phyloP scores from a whole-genome alignment of 2,329 filamentous ascomycete genomes.

The Ophiocordyceps robertsii region DNA sequence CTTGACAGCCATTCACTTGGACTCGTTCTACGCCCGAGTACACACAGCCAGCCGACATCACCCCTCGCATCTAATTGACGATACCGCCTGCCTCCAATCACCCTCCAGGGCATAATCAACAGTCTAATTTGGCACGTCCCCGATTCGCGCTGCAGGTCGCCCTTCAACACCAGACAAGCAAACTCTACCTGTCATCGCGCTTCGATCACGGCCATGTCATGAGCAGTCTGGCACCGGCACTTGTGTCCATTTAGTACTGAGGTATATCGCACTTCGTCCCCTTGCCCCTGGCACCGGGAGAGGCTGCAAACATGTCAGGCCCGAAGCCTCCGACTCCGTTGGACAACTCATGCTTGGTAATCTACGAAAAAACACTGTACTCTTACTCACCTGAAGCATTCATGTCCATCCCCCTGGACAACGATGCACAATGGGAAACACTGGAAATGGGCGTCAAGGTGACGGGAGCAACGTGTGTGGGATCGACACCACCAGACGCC shows the following conservation, averaged over 20 bases:
- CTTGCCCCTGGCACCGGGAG: slow-evolving; percentile 1
- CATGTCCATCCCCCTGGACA: slow-evolving; percentile 54
- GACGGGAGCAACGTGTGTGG: slow-evolving; percentile 64
- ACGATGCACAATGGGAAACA: slow-evolving; percentile 59
- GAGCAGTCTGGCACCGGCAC: neutral
- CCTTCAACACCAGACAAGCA: neutral
- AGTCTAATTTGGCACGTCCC: neutral
- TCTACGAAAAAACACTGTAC: slow-evolving; percentile 74
- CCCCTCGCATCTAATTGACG: too few species aligned
- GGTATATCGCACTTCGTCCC: neutral
- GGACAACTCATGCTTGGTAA: slow-evolving; percentile 66
- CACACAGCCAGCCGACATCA: too few species aligned
- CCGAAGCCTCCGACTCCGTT: slow-evolving; percentile 58
- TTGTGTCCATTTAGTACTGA: neutral
- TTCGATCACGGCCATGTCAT: slow-evolving; percentile 2
- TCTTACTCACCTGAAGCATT: slow-evolving; percentile 66
- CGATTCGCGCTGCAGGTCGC: neutral
- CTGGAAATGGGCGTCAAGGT: slow-evolving; percentile 56
- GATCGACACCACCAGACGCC: slow-evolving; percentile 46
- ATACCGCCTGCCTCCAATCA: too few species aligned
- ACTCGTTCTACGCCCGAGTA: too few species aligned
- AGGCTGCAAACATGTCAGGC: slow-evolving; percentile 45
- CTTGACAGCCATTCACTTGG: too few species aligned
- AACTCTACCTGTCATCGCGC: neutral
- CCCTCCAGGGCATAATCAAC: too few species aligned